Evolutionary conservation across 2,329 filamentous ascomycete genomes (phyloP), one percentile per base, ranked within the genome.

Genomic region (Penicillium janthinellum): DNA sequence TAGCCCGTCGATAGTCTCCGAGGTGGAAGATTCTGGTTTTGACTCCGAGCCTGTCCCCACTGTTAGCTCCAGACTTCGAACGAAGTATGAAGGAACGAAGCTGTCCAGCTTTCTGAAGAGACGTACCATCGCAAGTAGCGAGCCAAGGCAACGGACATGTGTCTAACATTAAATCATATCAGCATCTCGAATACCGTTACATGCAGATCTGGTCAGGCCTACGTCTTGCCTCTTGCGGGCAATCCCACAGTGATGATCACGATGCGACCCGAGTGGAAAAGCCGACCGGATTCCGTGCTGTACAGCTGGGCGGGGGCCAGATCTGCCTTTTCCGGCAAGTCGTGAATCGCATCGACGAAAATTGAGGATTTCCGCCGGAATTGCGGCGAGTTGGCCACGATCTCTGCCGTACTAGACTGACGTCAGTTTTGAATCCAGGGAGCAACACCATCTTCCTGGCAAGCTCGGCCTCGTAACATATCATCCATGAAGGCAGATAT

Each of bases 11-110:
- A 76, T 99, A 99, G 78, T 99, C 95, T 59, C 96, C 95, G 15
- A 99, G 83, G 74, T 99, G 95, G 75, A 99, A 99, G 69, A 98
- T 96, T 67, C 94, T 90, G 37, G 95, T 98, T 81, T 99, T 99
- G 60, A 99, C 95, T 63, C 95, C 95, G 41, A 99, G 85, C 95
- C 88, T 90, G n/a, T 8, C 12, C 11, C 2, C 11, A 35, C 22
- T 38, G 31, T 55, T 35, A 55, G 28, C 14, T 56, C 66, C 61
- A 20, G n/a, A 8, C 12, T 22, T 8, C 14, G 14, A 22, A 28
- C 10, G 7, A 28, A 17, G 14, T 10, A 37, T n/a, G n/a, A 12
- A 41, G 22, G 38, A 10, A 11, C 7, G n/a, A 14, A 17, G 38
- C 51, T 42, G 7, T 42, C 12, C 17, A 20, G 22, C 25, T 31